These are phyloP conservation scores for Antrodiella citrinella DNA, from an alignment of 768 basidiomycete species.

Conservation along the genomic window DNA sequence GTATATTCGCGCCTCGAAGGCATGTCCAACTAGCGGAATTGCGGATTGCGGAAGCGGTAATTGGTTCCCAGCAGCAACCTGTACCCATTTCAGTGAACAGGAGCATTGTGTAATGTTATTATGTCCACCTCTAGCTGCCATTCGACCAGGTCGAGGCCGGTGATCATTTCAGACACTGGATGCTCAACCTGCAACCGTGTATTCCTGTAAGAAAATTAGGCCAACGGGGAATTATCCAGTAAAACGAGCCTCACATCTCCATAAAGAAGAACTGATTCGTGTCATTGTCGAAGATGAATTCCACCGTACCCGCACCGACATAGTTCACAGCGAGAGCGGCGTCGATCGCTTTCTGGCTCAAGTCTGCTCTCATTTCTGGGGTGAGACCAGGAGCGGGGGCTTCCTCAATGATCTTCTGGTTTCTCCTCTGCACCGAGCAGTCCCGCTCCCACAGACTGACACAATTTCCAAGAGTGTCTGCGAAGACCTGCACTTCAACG, in stretches of 20 bases:
- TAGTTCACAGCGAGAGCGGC: conserved; percentile 92
- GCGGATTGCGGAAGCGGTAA: conserved; percentile 70
- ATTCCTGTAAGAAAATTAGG: conserved; percentile 42
- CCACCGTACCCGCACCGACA: conserved; percentile 89
- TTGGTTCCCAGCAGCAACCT: conserved; percentile 86
- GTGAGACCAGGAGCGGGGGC: conserved; percentile 89
- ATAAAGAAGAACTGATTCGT: conserved; percentile 86
- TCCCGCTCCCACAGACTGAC: conserved; percentile 97
- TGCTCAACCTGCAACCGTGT: conserved; percentile 85
- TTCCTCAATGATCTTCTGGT: conserved; percentile 96
- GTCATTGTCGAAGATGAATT: conserved; percentile 95
- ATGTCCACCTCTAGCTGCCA: conserved; percentile 78
- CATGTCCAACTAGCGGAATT: conserved; percentile 85
- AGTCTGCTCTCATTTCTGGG: conserved; percentile 66
- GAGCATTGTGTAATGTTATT: background rate
- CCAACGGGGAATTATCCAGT: background rate
- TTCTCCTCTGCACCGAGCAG: conserved; percentile 84
- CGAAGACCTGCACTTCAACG: conserved; percentile 93
- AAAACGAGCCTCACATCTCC: conserved; percentile 69
- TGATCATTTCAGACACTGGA: conserved; percentile 93
- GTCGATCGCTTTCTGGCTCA: conserved; percentile 82
- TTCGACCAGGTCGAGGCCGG: conserved; percentile 88
- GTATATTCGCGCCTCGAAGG: conserved; percentile 93
- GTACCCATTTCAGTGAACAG: background rate
- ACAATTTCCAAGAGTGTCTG: conserved; percentile 68